These are phyloP conservation scores for Tricholoma hemisulphureum DNA, from an alignment of 768 basidiomycete genomes.

Conservation along the genomic window DNA sequence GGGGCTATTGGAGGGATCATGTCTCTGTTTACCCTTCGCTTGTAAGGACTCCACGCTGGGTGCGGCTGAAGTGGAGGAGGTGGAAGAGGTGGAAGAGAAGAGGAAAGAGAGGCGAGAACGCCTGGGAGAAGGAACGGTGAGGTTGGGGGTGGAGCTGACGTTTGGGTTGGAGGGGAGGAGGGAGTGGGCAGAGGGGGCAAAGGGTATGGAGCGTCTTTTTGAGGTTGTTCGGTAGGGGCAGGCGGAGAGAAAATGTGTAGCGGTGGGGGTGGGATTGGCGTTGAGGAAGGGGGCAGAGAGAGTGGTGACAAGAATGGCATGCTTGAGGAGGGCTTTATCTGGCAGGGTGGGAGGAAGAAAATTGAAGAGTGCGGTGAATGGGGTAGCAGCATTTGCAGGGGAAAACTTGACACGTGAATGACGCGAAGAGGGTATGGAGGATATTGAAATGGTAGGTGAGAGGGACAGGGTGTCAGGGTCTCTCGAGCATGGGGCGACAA, in stretches of 20 bases:
- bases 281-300: constrained; percentile 37
- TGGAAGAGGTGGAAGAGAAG: constrained; percentile 7
- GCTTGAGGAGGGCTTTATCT: constrained; percentile 44
- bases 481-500: neutral
- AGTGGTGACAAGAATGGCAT: constrained; percentile 44
- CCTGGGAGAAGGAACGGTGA: neutral
- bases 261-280: neutral
- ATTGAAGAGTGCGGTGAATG: constrained; percentile 44
- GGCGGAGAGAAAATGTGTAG: constrained; percentile 3
- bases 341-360: constrained; percentile 39
- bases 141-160: neutral
- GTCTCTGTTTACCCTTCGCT: neutral
- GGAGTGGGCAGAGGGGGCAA: constrained; percentile 8
- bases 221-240: constrained; percentile 4
- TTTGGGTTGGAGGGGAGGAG: neutral
- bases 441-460: neutral
- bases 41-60: constrained; percentile 7
- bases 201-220: constrained; percentile 7
- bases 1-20: neutral
- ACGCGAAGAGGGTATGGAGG: neutral
- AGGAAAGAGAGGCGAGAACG: constrained; percentile 12
- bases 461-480: constrained; percentile 2
- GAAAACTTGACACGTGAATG: neutral
- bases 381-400: neutral
- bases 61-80: neutral